Base-by-base conservation (phyloP, 2,329 filamentous ascomycete species). In the Stemphylium beticola region DNA sequence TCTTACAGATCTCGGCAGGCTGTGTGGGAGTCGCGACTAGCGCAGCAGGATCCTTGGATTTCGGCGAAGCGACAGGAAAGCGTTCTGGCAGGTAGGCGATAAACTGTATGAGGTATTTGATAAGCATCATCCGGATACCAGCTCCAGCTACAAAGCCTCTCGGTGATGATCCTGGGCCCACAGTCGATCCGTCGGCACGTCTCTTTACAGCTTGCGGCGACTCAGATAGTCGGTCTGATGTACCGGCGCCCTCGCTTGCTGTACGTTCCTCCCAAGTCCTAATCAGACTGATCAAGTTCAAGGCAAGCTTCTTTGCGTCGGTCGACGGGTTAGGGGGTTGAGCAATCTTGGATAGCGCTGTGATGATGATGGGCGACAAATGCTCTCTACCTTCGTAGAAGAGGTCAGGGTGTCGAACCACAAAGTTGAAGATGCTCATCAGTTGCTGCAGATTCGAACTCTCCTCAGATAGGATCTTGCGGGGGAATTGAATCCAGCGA, bases 341-440 rank as follows among this genome's bases (percentile, higher is more conserved):
- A 0, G 93, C 92, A 49, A 99, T 91, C 76, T 98, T 98, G 47
- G 90, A 85, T 32, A 99, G 81, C 4, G 92, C 93, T 1, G 88
- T 88, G 51, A 99, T 93, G 72, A 99, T 96, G 60, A 95, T 85
- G 52, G 90, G 85, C 4, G 92, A 87, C 62, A 98, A 96, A 69
- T 93, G 93, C 62, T 99, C 95, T 49, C 95, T 84, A 1, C 92
- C 92, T 60, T 98, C 93, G 65, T 96, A 99, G 78, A 99, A 99
- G 4, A 99, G 80, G 67, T 95, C 89, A 0, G 93, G 90, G 72
- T 99, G 93, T 52, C 91, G 87, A 32, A 97, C 93, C 31, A 99
- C 82, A 77, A 99, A 99, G 68, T 97, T 90, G 80, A 97, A 98
- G 66, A 99, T 98, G 78, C 90, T 95, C 48, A 92, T 96, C 78